Evolutionary conservation across 2,329 filamentous ascomycete genomes (phyloP).

Genomic region (Teratosphaeria zuluensis): DNA sequence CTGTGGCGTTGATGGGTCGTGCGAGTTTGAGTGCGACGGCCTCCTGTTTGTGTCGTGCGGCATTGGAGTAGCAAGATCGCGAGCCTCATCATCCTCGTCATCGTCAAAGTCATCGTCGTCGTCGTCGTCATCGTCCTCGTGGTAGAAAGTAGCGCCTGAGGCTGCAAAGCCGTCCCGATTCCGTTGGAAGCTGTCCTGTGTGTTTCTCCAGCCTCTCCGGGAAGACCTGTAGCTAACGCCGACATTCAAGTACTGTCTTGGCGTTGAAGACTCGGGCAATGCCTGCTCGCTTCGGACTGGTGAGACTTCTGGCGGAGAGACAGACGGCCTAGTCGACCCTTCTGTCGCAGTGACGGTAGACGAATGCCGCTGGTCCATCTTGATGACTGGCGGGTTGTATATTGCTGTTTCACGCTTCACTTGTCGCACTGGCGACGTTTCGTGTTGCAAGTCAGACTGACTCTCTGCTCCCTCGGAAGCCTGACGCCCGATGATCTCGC

Average conservation of each 20-base stretch:
- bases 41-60: constrained; percentile 7
- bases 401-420: not conserved
- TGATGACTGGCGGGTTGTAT: not conserved
- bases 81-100: constrained; percentile 4
- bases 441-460: not conserved
- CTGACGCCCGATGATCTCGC: constrained; percentile 8
- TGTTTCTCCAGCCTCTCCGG: not conserved
- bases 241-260: not conserved
- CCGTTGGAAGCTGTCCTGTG: not conserved
- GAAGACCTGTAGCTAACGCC: not conserved
- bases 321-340: not conserved
- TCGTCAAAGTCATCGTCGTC: constrained; percentile 6
- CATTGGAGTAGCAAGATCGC: constrained; percentile 16
- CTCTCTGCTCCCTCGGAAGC: not conserved
- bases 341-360: not conserved
- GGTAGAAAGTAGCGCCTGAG: not conserved
- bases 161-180: not conserved
- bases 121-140: constrained; percentile 5
- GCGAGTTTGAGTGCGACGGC: constrained; percentile 6
- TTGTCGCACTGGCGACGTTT: not conserved
- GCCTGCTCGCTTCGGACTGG: not conserved
- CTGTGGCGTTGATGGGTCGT: not conserved
- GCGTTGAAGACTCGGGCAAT: not conserved
- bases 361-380: not conserved
- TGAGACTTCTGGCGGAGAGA: not conserved